Conservation (phyloP, 2,329 filamentous ascomycete species). For the Rachicladosporium sp. region DNA sequence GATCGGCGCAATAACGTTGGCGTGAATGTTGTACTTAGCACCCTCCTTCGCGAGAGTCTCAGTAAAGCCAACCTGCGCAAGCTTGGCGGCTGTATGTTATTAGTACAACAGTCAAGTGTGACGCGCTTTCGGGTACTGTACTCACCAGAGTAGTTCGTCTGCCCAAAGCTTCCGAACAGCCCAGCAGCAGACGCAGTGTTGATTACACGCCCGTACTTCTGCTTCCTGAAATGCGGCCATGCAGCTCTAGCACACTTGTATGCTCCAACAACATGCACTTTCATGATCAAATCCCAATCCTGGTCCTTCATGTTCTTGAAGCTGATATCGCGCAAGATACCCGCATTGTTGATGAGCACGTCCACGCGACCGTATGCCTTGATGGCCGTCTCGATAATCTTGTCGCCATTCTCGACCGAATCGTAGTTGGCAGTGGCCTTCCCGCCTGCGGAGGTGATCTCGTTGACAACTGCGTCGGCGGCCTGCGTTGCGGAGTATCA, state of each 20-base stretch:
- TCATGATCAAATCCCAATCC: conserved; percentile 90
- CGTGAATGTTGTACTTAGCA: conserved; percentile 87
- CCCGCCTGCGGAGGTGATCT: conserved; percentile 74
- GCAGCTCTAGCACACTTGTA: conserved; percentile 93
- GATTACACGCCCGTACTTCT: conserved; percentile 94
- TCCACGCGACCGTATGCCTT: conserved; percentile 73
- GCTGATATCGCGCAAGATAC: conserved; percentile 82
- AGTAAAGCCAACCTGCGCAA: conserved; percentile 87
- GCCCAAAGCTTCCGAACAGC: conserved; percentile 89
- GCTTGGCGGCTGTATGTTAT: conserved; percentile 61
- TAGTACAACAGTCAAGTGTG: conserved; percentile 11
- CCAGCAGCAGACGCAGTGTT: conserved; percentile 95
- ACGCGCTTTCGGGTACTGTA: conserved; percentile 57
- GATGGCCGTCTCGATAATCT: conserved; percentile 80
- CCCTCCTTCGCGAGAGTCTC: conserved; percentile 96
- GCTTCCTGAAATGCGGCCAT: conserved; percentile 96
- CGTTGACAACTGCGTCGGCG: conserved; percentile 67
- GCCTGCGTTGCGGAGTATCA: conserved; percentile 37
- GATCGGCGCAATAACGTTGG: conserved; percentile 89
- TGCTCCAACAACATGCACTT: conserved; percentile 81
- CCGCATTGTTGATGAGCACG: conserved; percentile 91
- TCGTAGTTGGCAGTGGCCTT: conserved; percentile 96
- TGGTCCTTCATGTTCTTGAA: conserved; percentile 96
- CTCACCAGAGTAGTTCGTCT: conserved; percentile 71
- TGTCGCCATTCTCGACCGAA: conserved; percentile 79